Conservation (phyloP, 2,329 filamentous ascomycete species). For the Fusarium algeriense region DNA sequence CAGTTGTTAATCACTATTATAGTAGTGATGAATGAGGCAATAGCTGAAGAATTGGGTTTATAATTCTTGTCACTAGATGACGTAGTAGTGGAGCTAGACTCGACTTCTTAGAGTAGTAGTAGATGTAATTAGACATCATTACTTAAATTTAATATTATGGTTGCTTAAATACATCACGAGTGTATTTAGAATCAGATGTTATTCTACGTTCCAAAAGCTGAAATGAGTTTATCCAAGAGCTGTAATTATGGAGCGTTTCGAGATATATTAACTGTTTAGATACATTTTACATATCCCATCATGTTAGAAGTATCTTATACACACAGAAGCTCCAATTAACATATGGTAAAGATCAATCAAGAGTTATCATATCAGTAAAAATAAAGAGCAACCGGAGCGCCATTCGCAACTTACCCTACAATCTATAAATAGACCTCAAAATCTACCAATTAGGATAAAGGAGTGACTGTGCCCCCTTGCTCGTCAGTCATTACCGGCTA, state of each 20-base stretch:
- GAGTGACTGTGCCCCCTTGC: background rate
- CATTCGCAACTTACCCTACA: background rate
- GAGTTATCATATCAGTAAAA: no score
- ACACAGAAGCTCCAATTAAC: no score
- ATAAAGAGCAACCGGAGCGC: no score
- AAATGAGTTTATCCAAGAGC: no score
- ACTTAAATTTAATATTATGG: no score
- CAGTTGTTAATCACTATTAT: slow-evolving; percentile 31
- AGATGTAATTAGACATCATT: background rate
- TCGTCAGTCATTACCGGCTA: background rate
- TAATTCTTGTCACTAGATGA: background rate
- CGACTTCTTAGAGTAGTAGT: background rate
- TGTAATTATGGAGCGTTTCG: no score
- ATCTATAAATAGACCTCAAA: accelerated
- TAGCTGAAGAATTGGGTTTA: accelerated
- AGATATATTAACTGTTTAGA: no score
- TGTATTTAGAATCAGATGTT: no score
- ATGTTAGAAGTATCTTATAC: no score
- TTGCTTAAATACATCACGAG: no score
- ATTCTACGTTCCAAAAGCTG: no score
- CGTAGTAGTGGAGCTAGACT: background rate
- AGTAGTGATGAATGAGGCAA: background rate
- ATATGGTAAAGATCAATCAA: background rate
- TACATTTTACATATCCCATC: no score
- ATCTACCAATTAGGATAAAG: background rate